phyloP scores from a whole-genome alignment of 1,284 basidiomycete species.

The Termitomyces sp. region DNA sequence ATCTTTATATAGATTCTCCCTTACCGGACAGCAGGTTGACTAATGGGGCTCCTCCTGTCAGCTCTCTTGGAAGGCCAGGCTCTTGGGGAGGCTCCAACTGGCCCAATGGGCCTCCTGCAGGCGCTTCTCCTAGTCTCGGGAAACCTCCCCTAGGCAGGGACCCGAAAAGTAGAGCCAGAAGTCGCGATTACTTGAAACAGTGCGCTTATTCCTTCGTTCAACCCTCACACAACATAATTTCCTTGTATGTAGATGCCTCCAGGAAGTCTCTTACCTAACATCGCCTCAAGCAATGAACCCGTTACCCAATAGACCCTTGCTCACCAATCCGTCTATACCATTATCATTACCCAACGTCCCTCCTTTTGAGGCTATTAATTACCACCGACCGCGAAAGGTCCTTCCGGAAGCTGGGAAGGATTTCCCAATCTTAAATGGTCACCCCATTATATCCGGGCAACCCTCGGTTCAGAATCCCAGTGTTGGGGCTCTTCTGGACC shows the following conservation, averaged over 20 bases:
- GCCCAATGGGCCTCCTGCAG: constrained; percentile 37
- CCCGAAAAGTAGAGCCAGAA: constrained; percentile 89
- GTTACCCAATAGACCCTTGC: constrained; percentile 77
- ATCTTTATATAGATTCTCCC: constrained; percentile 53
- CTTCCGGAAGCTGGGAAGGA: constrained; percentile 74
- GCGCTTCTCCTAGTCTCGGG: constrained; percentile 46
- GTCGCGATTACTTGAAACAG: constrained; percentile 97
- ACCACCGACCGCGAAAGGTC: constrained; percentile 72
- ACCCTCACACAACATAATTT: constrained; percentile 6
- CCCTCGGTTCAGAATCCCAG: constrained; percentile 42
- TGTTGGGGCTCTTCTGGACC: constrained; percentile 44
- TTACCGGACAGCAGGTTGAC: constrained; percentile 64
- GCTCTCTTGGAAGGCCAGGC: constrained; percentile 42
- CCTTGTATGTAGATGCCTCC: constrained; percentile 66
- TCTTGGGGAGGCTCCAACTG: constrained; percentile 55
- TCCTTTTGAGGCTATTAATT: constrained; percentile 66
- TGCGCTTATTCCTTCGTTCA: constrained; percentile 36
- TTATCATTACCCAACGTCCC: constrained; percentile 66
- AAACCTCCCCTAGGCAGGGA: constrained; percentile 79
- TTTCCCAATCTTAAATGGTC: constrained; percentile 61
- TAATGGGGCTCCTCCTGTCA: constrained; percentile 48
- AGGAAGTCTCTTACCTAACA: constrained; percentile 97
- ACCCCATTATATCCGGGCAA: constrained; percentile 47
- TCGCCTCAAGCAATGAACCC: constrained; percentile 97
- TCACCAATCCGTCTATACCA: constrained; percentile 60